Conservation (phyloP, 2,329 filamentous ascomycete species). For the Talaromyces albobiverticillius region DNA sequence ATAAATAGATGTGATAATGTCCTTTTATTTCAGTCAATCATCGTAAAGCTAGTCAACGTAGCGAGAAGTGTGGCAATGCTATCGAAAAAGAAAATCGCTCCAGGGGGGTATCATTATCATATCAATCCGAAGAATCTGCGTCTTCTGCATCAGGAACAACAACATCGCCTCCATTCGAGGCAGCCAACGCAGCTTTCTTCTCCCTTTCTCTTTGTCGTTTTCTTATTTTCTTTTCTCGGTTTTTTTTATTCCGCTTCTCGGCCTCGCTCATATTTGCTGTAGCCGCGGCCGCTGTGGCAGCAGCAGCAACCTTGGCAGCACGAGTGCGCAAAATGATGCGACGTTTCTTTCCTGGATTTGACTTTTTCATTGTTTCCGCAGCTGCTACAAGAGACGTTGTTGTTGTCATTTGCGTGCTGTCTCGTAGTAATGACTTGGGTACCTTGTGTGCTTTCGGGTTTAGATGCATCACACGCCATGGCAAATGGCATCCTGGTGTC, state of each 20-base stretch:
- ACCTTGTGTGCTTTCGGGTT: slow-evolving; percentile 21
- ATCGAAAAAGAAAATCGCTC: neutral
- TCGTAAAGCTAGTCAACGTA: too few relatives aligned
- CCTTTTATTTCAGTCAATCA: too few relatives aligned
- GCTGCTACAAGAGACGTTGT: neutral
- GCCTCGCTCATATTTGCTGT: slow-evolving; percentile 33
- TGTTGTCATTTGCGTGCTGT: neutral
- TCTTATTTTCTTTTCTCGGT: slow-evolving; percentile 38
- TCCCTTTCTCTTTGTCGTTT: slow-evolving; percentile 37
- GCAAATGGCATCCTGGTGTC: slow-evolving; percentile 37
- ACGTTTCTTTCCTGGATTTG: slow-evolving; percentile 44
- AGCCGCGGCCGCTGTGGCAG: slow-evolving; percentile 18
- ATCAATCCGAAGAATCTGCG: neutral
- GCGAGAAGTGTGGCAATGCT: too few relatives aligned
- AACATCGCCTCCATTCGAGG: slow-evolving; percentile 8
- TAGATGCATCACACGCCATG: slow-evolving; percentile 40
- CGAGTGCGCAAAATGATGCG: slow-evolving; percentile 39
- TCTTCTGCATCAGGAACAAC: neutral
- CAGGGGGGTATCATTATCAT: neutral
- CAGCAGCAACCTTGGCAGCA: slow-evolving; percentile 16
- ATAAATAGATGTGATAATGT: too few relatives aligned
- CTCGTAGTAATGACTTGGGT: neutral
- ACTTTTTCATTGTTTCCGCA: slow-evolving; percentile 21
- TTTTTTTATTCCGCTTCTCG: slow-evolving; percentile 39
- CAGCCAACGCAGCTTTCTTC: slow-evolving; percentile 32